phyloP scores from a whole-genome alignment of 73 alveolate genomes.

The Tetrahymena borealis region DNA sequence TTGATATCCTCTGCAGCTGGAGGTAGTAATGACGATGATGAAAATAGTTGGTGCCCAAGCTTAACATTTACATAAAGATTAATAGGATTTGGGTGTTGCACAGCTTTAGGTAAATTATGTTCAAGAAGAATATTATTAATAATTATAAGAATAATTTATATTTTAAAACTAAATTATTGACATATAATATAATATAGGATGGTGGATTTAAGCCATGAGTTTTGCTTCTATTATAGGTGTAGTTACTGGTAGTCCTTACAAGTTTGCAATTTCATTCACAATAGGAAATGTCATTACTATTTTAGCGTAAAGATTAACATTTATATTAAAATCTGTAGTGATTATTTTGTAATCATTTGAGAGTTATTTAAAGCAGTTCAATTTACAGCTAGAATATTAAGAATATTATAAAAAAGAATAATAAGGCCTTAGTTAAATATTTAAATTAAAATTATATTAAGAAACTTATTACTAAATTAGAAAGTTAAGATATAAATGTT shows the following conservation, averaged over 20 bases:
- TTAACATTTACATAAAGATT: slow-evolving; percentile 66
- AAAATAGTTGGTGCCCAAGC: slow-evolving; percentile 69
- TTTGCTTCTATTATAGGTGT: slow-evolving; percentile 71
- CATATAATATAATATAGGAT: slow-evolving; percentile 7
- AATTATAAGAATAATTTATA: no score
- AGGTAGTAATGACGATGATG: slow-evolving; percentile 40
- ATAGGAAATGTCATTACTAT: slow-evolving; percentile 68
- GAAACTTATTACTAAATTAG: no score
- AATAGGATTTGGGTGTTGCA: slow-evolving; percentile 71
- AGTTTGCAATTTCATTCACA: slow-evolving; percentile 74
- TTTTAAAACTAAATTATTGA: background rate
- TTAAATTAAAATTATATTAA: no score
- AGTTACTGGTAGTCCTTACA: slow-evolving; percentile 66
- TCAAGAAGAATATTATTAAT: no score
- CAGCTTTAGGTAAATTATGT: slow-evolving; percentile 60
- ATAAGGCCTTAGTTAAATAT: no score
- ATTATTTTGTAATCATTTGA: no score
- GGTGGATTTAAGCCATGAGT: slow-evolving; percentile 57
- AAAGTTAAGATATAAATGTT: no score
- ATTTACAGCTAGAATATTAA: no score
- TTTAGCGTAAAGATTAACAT: slow-evolving; percentile 25
- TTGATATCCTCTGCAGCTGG: slow-evolving; percentile 13
- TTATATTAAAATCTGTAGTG: background rate
- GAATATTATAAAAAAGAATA: no score
- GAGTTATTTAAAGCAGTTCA: no score